Base-by-base conservation (phyloP, 2,329 filamentous ascomycete genomes). In the Hawksworthiomyces lignivorus region DNA sequence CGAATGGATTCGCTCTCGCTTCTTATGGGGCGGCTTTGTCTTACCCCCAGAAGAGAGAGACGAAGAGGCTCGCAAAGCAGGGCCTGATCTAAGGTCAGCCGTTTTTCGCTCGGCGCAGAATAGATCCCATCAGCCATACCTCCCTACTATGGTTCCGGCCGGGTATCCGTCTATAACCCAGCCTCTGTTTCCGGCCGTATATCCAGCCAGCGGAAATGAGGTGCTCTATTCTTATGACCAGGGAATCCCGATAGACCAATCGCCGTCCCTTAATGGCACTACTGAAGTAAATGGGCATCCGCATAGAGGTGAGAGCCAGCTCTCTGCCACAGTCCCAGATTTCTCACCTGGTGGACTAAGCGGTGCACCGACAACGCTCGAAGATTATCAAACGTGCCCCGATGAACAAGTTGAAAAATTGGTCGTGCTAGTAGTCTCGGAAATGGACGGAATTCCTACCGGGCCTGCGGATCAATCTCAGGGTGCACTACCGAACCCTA, bases 1-100 rank as follows among this genome's bases (percentile, higher is more conserved):
- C 37, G 87, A 96, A 59, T 77, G 87, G 32, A 61, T 97, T 34
- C 83, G 92, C 39, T 77, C 79, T 46, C 75, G 76, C 20, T 74
- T 87, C 17, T 80, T 77, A 20, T 96, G 88, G 87, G 72, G 83
- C 51, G 77, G 81, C 50, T 97, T 87, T 70, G 75, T 96, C 17
- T 64, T 94, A 45, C 74, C 77, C 2, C 70, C 80, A 56, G 73
- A 80, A 11, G 76, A 87, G 48, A 82, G 90, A 48, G 79, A 88
- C 51, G 70, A 79, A 31, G 72, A 77, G 17, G 86, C 85, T 29
- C 85, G 83, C 57, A 84, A 84, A 53, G 75, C 83, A 15, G 88
- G 88, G 4, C 75, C 74, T 22, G 47, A 52, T 14, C 18, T 50
- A 38, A 36, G 39, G 5, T 45, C 38, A 3, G 39, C 33, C n/a